Base-by-base conservation (phyloP, 352 stramenopile genomes). In the Saprolegnia diclina region DNA sequence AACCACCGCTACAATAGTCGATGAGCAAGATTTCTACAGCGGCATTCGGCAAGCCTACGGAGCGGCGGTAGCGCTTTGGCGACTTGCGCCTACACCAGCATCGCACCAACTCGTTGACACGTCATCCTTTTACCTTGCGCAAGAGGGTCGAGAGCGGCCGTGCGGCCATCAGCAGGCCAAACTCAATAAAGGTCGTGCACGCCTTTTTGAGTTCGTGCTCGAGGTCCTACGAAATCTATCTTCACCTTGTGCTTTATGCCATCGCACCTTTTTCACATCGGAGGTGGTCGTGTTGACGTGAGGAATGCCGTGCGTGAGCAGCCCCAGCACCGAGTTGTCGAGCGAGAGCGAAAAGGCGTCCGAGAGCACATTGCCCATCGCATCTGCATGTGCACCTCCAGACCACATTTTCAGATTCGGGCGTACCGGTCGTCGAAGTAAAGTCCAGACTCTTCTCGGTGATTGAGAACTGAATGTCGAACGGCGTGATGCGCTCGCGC, bases 401-500 rank as follows among this genome's bases (percentile, higher is more conserved):
- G 0, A 6, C 19, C 21, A 26, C 5, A 56, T 16, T 3, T 53
- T 13, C 29, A 13, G 42, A 2, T 1, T 66, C 29, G 64, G 14
- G 37, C 54, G 37, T 37, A 72, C 65, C 65, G n/a, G 65, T 67
- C n/a, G 65, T 91, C 65, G 79, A 91, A 2, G 83, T 87, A 52
- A 94, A 91, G 61, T 91, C 83, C 24, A 94, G 65, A 9, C 80
- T 77, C 61, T 90, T 91, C 67, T 78, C 85, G 5, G 74, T 87
- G 26, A 88, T 76, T 0, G 84, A 74, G 55, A 92, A 91, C 46
- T 87, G 81, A 71, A 92, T 91, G 38, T 94, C 83, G 29, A 94
- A 94, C 35, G 84, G 86, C 29, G 84, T 90, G 64, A 94, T 91
- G 67, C 91, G 86, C 54, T 94, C 86, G 9, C 86, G 81, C 35